Evolutionary conservation across 805 yeast genomes (phyloP).

Genomic region (Candida ponderosae): DNA sequence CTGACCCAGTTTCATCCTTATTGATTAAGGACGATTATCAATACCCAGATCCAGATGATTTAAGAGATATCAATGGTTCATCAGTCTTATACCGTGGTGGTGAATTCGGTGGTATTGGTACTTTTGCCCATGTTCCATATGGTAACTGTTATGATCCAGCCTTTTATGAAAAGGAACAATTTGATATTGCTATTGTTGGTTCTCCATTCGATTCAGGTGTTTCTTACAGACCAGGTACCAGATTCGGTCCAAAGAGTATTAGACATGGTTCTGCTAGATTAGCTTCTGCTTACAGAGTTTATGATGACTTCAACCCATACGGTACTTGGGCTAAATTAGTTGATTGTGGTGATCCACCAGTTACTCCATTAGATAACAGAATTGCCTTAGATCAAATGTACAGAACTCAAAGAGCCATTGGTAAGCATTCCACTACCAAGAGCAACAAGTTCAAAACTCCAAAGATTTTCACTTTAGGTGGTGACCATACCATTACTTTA

Average conservation of each 20-base stretch:
- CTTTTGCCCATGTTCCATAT: slow-evolving; percentile 43
- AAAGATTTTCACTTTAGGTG: slow-evolving; percentile 42
- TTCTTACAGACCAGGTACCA: slow-evolving; percentile 43
- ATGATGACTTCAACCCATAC: slow-evolving; percentile 53
- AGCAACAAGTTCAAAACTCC: slow-evolving; percentile 22
- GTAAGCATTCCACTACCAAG: slow-evolving; percentile 25
- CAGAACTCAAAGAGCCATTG: slow-evolving; percentile 39
- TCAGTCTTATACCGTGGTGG: slow-evolving; percentile 30
- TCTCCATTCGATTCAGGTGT: slow-evolving; percentile 52
- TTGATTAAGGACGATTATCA: slow-evolving; percentile 24
- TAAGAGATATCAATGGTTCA: slow-evolving; percentile 32
- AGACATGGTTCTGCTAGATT: slow-evolving; percentile 39
- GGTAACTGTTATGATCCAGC: slow-evolving; percentile 39
- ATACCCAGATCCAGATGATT: slow-evolving; percentile 29
- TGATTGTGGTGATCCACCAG: slow-evolving; percentile 58
- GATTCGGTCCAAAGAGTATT: slow-evolving; percentile 44
- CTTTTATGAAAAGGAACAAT: slow-evolving; percentile 26
- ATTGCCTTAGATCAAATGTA: slow-evolving; percentile 54
- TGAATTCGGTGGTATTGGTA: slow-evolving; percentile 44
- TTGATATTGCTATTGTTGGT: slow-evolving; percentile 43
- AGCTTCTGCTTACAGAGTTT: slow-evolving; percentile 33
- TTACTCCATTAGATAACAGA: slow-evolving; percentile 56
- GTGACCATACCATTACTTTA: slow-evolving; percentile 46
- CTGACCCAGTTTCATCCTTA: slow-evolving; percentile 22
- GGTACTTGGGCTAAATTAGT: slow-evolving; percentile 39